phyloP scores from a whole-genome alignment of 2,329 filamentous ascomycete genomes.

The Aspergillus cejpii region DNA sequence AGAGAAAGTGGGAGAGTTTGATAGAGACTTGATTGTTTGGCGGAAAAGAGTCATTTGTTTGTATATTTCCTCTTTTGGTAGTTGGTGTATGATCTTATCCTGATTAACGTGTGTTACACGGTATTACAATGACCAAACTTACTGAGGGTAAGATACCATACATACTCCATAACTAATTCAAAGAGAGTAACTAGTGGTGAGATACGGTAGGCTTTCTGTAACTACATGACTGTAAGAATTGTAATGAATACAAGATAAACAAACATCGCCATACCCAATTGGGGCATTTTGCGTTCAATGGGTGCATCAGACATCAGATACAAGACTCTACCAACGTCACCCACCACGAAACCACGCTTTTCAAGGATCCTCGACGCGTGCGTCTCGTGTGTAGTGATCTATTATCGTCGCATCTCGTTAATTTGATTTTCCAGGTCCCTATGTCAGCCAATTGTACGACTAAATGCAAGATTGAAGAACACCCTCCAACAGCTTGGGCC shows the following conservation, averaged over 20 bases:
- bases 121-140: background rate
- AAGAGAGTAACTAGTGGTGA: no score
- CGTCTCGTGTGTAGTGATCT: background rate
- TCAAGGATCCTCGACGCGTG: background rate
- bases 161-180: background rate
- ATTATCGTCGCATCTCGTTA: background rate
- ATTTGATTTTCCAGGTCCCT: background rate
- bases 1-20: constrained; percentile 14
- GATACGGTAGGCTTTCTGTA: no score
- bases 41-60: constrained; percentile 18
- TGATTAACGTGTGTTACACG: background rate
- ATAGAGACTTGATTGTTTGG: constrained; percentile 7
- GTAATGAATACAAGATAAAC: background rate
- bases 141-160: no score
- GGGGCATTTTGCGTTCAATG: constrained; percentile 5
- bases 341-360: background rate
- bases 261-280: constrained; percentile 11
- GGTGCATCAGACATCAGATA: background rate
- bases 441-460: background rate
- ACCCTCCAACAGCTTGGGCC: background rate
- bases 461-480: background rate
- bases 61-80: constrained; percentile 24
- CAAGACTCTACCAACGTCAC: background rate
- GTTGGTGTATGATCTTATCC: background rate
- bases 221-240: no score